Evolutionary conservation across 306 rosid genomes (phyloP), one percentile per base, ranked within the genome.

Genomic region (Potentilla sterilis): DNA sequence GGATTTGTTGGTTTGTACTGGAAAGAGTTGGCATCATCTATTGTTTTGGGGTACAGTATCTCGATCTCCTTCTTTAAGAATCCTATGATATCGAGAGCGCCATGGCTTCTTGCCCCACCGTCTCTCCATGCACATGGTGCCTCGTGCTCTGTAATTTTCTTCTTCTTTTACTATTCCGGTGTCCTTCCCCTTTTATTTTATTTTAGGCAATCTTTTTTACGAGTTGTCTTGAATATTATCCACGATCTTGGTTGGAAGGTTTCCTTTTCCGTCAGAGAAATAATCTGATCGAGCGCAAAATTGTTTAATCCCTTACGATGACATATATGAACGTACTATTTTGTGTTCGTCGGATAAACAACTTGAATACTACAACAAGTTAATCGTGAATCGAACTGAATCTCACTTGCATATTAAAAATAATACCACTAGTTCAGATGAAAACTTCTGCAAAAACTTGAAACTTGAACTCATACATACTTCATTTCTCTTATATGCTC

Each of bases 61-160:
- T 16, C 46, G 15, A 59, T 61, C 78, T 74, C 61, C 5, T 37
- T 37, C 4, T 35, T 44, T 5, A 9, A 76, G 67, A 76, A 85
- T 78, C 84, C 71, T 61, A 80, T 43, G 47, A 65, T 28, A 28
- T 41, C 44, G 24, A 32, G 15, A 6, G 42, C 42, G 9, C 76
- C 74, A 79, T 28, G 41, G 67, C 35, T 67, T 38, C 43, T 35
- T 13, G 4, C 11, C 62, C 47, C 67, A 67, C 59, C 73, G 34
- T 34, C 59, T 62, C 43, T 43, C 48, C 58, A 15, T 41, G 14
- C 90, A 91, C 90, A 91, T 86, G 94, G 72, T 15, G 37, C 52
- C 83, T 86, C 81, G 75, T 80, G 77, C 57, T 54, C 57, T 52
- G 21, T 34, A 12, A 12, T 6, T 37, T 12, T 3, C 21, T 65